Evolutionary conservation across 1,139 yeast genomes (phyloP).

Genomic region (Suhomyces maxii): DNA sequence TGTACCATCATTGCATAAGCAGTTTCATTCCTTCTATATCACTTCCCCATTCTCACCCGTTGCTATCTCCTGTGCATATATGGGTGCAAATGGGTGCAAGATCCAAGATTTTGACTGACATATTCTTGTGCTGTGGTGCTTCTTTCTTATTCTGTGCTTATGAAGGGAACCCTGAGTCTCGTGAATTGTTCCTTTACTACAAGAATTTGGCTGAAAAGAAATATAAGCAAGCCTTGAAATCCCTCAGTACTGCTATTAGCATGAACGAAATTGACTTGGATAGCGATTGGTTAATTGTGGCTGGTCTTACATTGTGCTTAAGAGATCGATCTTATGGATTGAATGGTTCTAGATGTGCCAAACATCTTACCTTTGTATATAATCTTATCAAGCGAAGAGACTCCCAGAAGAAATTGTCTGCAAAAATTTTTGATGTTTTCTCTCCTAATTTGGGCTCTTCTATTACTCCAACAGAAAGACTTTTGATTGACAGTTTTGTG

Average conservation of each 20-base stretch:
- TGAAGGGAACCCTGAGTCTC: constrained; percentile 1
- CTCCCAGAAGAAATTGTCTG: constrained; percentile 2
- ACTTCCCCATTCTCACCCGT: constrained; percentile 42
- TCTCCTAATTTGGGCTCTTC: neutral
- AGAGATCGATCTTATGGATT: constrained; percentile 31
- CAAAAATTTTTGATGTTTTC: neutral
- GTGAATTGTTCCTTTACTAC: constrained; percentile 8
- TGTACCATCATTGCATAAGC: constrained; percentile 32
- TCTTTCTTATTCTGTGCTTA: constrained; percentile 25
- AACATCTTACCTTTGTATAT: constrained; percentile 22
- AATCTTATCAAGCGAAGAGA: constrained; percentile 15
- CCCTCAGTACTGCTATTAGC: constrained; percentile 9
- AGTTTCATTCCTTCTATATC: constrained; percentile 39
- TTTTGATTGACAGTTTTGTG: constrained; percentile 37
- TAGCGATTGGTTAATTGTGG: constrained; percentile 35
- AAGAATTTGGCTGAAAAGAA: constrained; percentile 20
- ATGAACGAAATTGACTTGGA: constrained; percentile 14
- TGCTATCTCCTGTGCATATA: constrained; percentile 33
- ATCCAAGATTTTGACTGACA: constrained; percentile 29
- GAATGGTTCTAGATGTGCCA: constrained; percentile 27
- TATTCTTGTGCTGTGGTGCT: constrained; percentile 40
- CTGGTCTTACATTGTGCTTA: constrained; percentile 34
- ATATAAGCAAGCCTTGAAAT: constrained; percentile 22
- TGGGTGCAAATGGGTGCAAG: constrained; percentile 24
- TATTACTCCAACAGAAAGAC: constrained; percentile 27